Evolutionary conservation across 352 stramenopile species (phyloP), one percentile per base, ranked within the genome.

Genomic region (Globisporangium radiosum): DNA sequence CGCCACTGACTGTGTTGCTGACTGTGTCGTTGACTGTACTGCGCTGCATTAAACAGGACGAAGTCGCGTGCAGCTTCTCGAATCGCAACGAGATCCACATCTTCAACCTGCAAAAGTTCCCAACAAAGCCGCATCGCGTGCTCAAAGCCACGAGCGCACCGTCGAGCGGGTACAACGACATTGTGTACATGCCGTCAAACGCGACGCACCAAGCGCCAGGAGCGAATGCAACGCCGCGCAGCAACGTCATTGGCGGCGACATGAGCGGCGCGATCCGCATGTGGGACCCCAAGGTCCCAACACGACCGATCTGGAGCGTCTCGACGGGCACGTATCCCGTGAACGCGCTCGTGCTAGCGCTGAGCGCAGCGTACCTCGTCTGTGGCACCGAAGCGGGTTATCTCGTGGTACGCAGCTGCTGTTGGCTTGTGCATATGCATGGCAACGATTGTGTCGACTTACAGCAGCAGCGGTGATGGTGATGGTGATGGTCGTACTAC

Each of bases 31-130:
- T 33, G 25, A 33, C 25, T 33, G 25, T 33, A 33, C 25, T 33
- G 25, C 25, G 25, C 25, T 33, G 25, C 25, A 33, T 33, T 33
- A 33, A 33, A 1, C 45, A 92, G 79, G 76, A 92, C 45, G 81
- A 90, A 50, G 87, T 92, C 38, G 81, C 78, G 14, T 87, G 75
- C 56, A 88, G 69, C 15, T 90, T 88, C 56, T 72, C 76, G 11
- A 86, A 88, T 47, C 67, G 72, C 17, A 92, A 90, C 55, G 80
- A 90, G 49, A 88, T 92, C 48, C 66, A 82, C 57, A 39, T 92
- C 14, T 92, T 85, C 55, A 81, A 90, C 47, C 60, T 92, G 61
- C 64, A 78, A 53, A 90, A 89, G 62, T 90, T 92, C 25, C 83
- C 81, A 3, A 73, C 54, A 8, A 78, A 80, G 42, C 76, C 83